These are phyloP conservation scores for Geranium brycei DNA, from an alignment of 345 rosid species.

Conservation along the genomic window DNA sequence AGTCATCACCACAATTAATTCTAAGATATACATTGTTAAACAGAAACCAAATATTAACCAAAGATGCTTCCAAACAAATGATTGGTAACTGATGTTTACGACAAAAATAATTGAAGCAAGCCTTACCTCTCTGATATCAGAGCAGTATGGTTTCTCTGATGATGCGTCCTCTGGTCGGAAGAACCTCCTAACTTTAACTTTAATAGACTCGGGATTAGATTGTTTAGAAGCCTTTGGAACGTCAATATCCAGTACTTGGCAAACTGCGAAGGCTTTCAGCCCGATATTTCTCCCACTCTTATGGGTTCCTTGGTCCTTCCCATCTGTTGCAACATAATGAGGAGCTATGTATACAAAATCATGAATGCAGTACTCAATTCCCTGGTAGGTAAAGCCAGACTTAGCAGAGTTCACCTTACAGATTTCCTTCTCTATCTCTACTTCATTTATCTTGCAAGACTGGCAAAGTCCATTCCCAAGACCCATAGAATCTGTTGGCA, in stretches of 20 bases:
- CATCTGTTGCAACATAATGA: slow-evolving; percentile 17
- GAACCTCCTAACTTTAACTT: slow-evolving; percentile 38
- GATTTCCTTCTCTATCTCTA: slow-evolving; percentile 16
- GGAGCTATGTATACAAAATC: slow-evolving; percentile 51
- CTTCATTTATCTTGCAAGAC: slow-evolving; percentile 33
- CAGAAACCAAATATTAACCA: no score
- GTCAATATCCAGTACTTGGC: slow-evolving; percentile 45
- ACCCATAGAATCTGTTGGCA: slow-evolving; percentile 33
- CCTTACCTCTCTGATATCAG: slow-evolving; percentile 50
- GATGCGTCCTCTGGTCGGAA: slow-evolving; percentile 66
- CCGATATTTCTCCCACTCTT: slow-evolving; percentile 57
- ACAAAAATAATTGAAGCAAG: background rate
- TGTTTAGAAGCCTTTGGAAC: slow-evolving; percentile 19
- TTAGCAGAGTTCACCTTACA: slow-evolving; percentile 17
- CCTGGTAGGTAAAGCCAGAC: slow-evolving; percentile 25
- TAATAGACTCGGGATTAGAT: slow-evolving; percentile 20
- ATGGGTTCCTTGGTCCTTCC: slow-evolving; percentile 19
- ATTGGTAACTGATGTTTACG: background rate
- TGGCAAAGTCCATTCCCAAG: slow-evolving; percentile 35
- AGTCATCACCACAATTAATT: no score
- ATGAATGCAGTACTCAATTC: slow-evolving; percentile 25
- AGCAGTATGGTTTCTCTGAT: slow-evolving; percentile 46
- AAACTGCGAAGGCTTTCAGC: slow-evolving; percentile 45
- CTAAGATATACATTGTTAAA: no score
- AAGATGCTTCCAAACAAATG: background rate